These are phyloP conservation scores for Zasmidium angulare DNA, from an alignment of 2,329 filamentous ascomycete species.

Conservation along the genomic window DNA sequence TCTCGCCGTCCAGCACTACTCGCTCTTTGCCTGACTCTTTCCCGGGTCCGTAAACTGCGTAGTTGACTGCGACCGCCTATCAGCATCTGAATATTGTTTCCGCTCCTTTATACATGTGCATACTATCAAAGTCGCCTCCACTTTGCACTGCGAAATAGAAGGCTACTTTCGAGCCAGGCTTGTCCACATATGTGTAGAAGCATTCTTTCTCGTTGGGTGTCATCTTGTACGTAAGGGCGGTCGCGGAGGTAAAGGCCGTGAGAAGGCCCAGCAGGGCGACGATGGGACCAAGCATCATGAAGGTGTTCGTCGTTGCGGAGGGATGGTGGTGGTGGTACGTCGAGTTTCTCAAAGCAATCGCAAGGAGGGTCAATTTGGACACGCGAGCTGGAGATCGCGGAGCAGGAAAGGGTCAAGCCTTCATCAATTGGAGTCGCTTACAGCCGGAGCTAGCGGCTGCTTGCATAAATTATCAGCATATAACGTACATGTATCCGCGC, in stretches of 20 bases:
- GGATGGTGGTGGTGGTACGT: background rate
- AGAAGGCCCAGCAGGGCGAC: conserved; percentile 59
- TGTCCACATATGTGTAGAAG: conserved; percentile 81
- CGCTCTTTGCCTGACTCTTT: conserved; percentile 54
- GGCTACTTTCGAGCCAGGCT: conserved; percentile 82
- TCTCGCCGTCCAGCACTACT: conserved; percentile 79
- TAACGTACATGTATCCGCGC: too few relatives aligned
- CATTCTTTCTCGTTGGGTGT: conserved; percentile 90
- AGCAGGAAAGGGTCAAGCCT: background rate
- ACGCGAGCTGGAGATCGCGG: background rate
- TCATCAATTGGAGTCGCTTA: background rate
- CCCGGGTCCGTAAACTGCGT: conserved; percentile 77
- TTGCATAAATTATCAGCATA: too few relatives aligned
- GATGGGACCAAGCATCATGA: conserved; percentile 16
- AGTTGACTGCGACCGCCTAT: conserved; percentile 63
- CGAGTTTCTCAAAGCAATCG: background rate
- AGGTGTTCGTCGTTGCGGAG: too few relatives aligned
- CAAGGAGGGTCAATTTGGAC: background rate
- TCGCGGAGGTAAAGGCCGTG: conserved; percentile 72
- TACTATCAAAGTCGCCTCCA: conserved; percentile 84
- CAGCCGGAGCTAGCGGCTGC: background rate
- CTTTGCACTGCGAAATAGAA: conserved; percentile 99
- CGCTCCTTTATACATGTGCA: background rate
- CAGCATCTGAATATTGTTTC: conserved; percentile 7
- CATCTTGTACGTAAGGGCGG: conserved; percentile 91